Evolutionary conservation across 768 basidiomycete species (phyloP).

Genomic region (Daedaleopsis sinensis): DNA sequence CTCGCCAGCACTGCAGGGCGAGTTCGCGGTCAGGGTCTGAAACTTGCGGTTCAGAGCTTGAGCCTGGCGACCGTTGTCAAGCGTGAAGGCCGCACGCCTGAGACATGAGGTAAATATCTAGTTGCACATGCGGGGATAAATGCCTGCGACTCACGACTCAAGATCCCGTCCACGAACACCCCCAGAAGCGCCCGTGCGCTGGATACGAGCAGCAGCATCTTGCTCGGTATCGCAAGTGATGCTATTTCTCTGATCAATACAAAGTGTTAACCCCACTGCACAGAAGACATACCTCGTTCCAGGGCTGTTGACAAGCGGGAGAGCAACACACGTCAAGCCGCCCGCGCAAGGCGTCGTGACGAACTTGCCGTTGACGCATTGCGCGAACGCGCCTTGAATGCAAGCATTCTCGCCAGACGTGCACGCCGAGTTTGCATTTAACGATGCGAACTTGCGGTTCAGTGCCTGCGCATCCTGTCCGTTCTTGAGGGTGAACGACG

Average conservation of each 20-base stretch:
- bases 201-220: slow-evolving; percentile 37
- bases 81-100: slow-evolving; percentile 31
- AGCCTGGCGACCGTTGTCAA: slow-evolving; percentile 35
- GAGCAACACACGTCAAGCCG: slow-evolving; percentile 26
- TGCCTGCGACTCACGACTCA: slow-evolving; percentile 1
- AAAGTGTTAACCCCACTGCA: too few relatives aligned
- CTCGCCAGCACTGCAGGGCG: slow-evolving; percentile 33
- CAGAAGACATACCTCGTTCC: slow-evolving; percentile 31
- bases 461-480: slow-evolving; percentile 9
- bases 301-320: slow-evolving; percentile 34
- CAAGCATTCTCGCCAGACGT: slow-evolving; percentile 49
- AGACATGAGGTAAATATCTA: neutral
- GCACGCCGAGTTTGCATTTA: slow-evolving; percentile 51
- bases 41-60: slow-evolving; percentile 37
- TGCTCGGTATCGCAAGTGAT: slow-evolving; percentile 38
- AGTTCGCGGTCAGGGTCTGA: slow-evolving; percentile 28
- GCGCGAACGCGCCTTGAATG: slow-evolving; percentile 50
- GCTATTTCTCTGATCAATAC: slow-evolving; percentile 6
- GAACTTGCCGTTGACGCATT: slow-evolving; percentile 52
- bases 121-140: neutral
- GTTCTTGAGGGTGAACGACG: slow-evolving; percentile 13
- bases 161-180: slow-evolving; percentile 22
- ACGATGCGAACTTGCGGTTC: slow-evolving; percentile 46
- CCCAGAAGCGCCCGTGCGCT: slow-evolving; percentile 35
- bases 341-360: slow-evolving; percentile 30